Conservation (phyloP, 768 basidiomycete species). For the Hygrocybe coccinea region DNA sequence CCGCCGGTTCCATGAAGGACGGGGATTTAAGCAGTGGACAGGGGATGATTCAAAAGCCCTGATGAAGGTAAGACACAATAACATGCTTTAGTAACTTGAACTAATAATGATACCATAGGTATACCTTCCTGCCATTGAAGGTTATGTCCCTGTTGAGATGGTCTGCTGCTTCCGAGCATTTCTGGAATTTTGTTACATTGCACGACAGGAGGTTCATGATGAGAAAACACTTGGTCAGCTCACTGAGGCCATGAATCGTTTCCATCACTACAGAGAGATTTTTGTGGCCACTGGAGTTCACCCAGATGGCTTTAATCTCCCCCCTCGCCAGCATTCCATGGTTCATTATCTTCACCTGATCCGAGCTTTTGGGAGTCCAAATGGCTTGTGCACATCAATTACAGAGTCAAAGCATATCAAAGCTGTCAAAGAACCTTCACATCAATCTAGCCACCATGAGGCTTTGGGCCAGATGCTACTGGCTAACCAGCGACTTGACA, state of each 20-base stretch:
- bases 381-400: conserved; percentile 31
- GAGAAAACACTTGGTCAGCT: conserved; percentile 9
- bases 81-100: neutral
- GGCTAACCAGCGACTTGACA: conserved; percentile 28
- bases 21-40: conserved; percentile 11
- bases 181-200: conserved; percentile 30
- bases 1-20: conserved; percentile 8
- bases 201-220: conserved; percentile 19
- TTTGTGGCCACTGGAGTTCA: conserved; percentile 20
- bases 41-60: conserved; percentile 13
- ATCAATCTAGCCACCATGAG: conserved; percentile 26
- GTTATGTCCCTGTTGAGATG: conserved; percentile 28
- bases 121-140: conserved; percentile 29
- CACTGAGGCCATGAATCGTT: conserved; percentile 17
- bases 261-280: conserved; percentile 26
- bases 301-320: neutral
- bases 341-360: conserved; percentile 17
- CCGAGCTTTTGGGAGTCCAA: conserved; percentile 21
- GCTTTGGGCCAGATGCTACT: conserved; percentile 36
- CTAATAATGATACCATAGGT: conserved; percentile 16
- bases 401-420: conserved; percentile 33
- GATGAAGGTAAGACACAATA: conserved; percentile 9
- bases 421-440: conserved; percentile 36
- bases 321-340: conserved; percentile 9
- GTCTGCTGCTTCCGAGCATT: conserved; percentile 21